Conservation (phyloP, 2,329 filamentous ascomycete genomes). For the Arthrobotrys pseudoclavata region DNA sequence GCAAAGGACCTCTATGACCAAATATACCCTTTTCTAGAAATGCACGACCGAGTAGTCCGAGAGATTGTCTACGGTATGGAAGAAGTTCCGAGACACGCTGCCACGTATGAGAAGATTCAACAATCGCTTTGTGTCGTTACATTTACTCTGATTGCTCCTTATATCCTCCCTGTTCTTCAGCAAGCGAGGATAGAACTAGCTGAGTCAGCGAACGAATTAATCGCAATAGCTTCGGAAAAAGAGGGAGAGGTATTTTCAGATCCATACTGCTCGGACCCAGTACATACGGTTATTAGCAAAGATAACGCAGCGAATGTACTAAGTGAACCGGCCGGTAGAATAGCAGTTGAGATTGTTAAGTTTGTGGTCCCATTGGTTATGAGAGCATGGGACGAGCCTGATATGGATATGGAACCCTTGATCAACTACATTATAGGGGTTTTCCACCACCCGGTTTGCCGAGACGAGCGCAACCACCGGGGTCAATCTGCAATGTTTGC, state of each 20-base stretch:
- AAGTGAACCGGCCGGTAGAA: conserved; percentile 89
- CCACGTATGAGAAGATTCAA: conserved; percentile 77
- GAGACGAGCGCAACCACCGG: conserved; percentile 78
- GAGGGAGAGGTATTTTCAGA: conserved; percentile 71
- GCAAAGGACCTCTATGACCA: conserved; percentile 82
- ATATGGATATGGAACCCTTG: conserved; percentile 85
- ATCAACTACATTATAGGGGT: conserved; percentile 82
- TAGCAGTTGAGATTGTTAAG: conserved; percentile 81
- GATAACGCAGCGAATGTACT: conserved; percentile 91
- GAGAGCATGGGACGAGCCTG: conserved; percentile 91
- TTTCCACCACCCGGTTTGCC: conserved; percentile 90
- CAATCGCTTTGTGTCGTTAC: conserved; percentile 90
- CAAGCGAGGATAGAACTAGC: conserved; percentile 54
- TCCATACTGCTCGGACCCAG: conserved; percentile 82
- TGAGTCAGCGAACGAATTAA: conserved; percentile 54
- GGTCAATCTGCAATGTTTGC: conserved; percentile 91
- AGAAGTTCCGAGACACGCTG: conserved; percentile 77
- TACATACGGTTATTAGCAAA: conserved; percentile 95
- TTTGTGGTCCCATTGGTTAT: conserved; percentile 84
- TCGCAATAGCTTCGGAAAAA: conserved; percentile 33
- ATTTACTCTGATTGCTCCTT: conserved; percentile 90
- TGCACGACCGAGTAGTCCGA: conserved; percentile 90
- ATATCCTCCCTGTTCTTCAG: conserved; percentile 75
- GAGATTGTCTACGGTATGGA: conserved; percentile 82
- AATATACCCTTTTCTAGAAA: conserved; percentile 90